Conservation (phyloP, 768 basidiomycete genomes). For the Boletales sp. region DNA sequence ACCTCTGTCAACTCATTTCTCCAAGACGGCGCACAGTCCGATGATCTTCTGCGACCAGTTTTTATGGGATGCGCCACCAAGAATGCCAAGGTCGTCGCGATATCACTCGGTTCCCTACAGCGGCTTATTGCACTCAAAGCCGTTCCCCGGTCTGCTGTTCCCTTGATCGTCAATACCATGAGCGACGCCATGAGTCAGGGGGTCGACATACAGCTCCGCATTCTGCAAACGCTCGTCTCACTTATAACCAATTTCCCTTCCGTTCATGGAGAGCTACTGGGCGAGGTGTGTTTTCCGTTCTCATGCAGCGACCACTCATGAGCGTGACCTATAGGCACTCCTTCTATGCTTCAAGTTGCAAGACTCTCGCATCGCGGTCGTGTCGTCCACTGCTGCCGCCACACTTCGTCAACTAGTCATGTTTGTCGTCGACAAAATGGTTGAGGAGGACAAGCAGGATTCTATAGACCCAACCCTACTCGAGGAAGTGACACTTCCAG, state of each 20-base stretch:
- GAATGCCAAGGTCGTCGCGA: conserved; percentile 91
- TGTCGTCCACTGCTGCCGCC: conserved; percentile 95
- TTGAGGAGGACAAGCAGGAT: conserved; percentile 62
- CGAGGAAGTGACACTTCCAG: conserved; percentile 56
- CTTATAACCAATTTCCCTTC: conserved; percentile 85
- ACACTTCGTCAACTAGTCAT: conserved; percentile 95
- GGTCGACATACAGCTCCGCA: conserved; percentile 93
- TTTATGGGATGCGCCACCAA: conserved; percentile 94
- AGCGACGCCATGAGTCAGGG: conserved; percentile 87
- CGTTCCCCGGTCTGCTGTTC: conserved; percentile 75
- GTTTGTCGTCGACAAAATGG: conserved; percentile 96
- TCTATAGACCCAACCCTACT: conserved; percentile 11
- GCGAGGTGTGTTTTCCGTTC: conserved; percentile 55
- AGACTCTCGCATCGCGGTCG: conserved; percentile 93
- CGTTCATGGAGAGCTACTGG: conserved; percentile 76
- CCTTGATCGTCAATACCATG: conserved; percentile 80
- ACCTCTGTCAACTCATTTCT: conserved; percentile 9
- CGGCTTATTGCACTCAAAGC: conserved; percentile 85
- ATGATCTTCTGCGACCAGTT: conserved; percentile 79
- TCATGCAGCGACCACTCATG: not conserved
- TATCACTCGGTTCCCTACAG: conserved; percentile 87
- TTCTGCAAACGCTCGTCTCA: conserved; percentile 87
- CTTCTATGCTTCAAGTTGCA: conserved; percentile 94
- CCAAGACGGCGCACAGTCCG: conserved; percentile 73
- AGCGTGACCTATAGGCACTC: conserved; percentile 58